Evolutionary conservation across 2,329 filamentous ascomycete species (phyloP), one percentile per base, ranked within the genome.

Genomic region (Fonsecaea pedrosoi): DNA sequence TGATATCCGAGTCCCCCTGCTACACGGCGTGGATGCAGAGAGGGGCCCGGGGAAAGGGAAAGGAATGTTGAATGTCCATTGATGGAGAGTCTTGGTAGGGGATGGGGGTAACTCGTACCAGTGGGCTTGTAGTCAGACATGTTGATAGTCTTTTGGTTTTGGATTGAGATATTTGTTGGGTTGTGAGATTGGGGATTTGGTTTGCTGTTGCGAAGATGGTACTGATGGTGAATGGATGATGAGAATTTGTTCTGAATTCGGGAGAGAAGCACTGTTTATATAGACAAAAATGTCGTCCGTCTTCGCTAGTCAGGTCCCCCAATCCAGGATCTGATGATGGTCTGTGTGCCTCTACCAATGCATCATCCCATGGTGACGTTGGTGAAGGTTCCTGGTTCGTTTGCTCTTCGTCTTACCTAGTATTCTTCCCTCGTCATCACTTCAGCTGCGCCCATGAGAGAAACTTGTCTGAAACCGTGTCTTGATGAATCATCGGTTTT

Each of bases 111-210:
- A 45, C n/a, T 56, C 64, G 18, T 68, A 71, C 69, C 70, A 42
- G 69, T 70, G 38, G 70, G 70, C 68, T 72, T 70, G 67, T 71
- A 72, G 67, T 72, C 66, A 63, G 69, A 70, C 70, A 71, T 71
- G n/a, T 69, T 64, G 37, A 57, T 60, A 40, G 45, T 69, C 30
- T 32, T 45, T 50, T 34, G 56, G 35, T 54, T 48, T 38, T 50
- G 57, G 5, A 62, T 61, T 59, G 57, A 50, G 25, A 34, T 25
- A 21, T 62, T 25, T 25, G 3, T 25, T 62, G 35, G 30, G 7
- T 69, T 50, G n/a, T 62, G 38, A 10, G 56, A 10, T 32, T 18
- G 15, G 4, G 25, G 1, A 5, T 1, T n/a, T 42, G 40, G 2
- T 45, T 45, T 45, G 5, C 40, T 42, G 64, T 40, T 62, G 64